These are phyloP conservation scores for Eremothecium coryli DNA, from an alignment of 1,139 yeast species.

Conservation along the genomic window DNA sequence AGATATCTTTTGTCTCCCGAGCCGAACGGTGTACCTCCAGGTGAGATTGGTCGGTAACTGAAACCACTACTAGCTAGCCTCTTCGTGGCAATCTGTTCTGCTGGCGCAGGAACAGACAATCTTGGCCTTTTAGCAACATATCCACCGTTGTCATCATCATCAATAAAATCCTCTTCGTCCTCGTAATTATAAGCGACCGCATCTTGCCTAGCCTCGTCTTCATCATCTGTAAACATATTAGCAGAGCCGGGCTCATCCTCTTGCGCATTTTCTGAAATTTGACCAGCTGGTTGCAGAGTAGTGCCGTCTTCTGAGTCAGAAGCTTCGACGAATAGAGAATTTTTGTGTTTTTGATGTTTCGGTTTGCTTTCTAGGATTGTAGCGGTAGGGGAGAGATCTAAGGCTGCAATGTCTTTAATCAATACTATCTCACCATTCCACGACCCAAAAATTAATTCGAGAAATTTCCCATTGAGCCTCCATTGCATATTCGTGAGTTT, in stretches of 20 bases:
- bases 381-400: neutral
- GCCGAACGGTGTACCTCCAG: conserved; percentile 82
- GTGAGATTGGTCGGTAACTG: conserved; percentile 37
- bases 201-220: conserved; percentile 17
- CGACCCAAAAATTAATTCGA: conserved; percentile 39
- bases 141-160: conserved; percentile 50
- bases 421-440: conserved; percentile 43
- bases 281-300: conserved; percentile 2
- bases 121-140: conserved; percentile 25
- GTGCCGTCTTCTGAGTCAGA: conserved; percentile 21
- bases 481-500: conserved; percentile 30
- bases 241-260: conserved; percentile 8
- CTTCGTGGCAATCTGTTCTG: conserved; percentile 2
- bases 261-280: neutral
- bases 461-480: conserved; percentile 20
- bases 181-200: conserved; percentile 24
- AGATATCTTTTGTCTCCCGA: conserved; percentile 59
- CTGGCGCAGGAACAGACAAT: conserved; percentile 3
- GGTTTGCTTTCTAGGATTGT: neutral
- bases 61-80: conserved; percentile 10
- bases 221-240: conserved; percentile 1
- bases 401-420: conserved; percentile 30
- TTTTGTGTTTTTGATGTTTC: conserved; percentile 1
- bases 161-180: conserved; percentile 40
- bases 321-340: conserved; percentile 1